phyloP scores from a whole-genome alignment of 805 yeast species.

The Crinitomyces ghanaensis region DNA sequence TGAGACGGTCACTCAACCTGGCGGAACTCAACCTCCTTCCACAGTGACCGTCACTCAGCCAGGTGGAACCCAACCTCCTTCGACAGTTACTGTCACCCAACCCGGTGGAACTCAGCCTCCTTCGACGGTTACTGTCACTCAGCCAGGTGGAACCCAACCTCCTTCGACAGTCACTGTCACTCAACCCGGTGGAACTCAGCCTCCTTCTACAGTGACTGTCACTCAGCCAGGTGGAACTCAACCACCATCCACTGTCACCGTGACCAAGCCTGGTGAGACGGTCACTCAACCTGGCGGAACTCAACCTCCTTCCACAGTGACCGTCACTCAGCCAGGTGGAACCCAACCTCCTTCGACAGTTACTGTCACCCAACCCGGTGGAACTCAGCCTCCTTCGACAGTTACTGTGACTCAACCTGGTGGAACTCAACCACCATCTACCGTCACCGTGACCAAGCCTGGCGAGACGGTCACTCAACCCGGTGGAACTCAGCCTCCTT shows the following conservation, averaged over 20 bases:
- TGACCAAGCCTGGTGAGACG: conserved; percentile 6
- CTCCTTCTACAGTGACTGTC: conserved; percentile 6
- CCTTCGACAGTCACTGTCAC: conserved; percentile 8
- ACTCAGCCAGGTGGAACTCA: conserved; percentile 4
- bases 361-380: conserved; percentile 3
- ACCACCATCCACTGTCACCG: conserved; percentile 5
- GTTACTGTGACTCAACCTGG: conserved; percentile 2
- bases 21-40: conserved; percentile 10
- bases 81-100: conserved; percentile 8
- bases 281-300: conserved; percentile 2
- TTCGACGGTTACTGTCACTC: conserved; percentile 7
- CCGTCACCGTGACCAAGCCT: conserved; percentile 1
- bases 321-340: conserved; percentile 3
- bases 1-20: conserved; percentile 10
- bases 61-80: conserved; percentile 1
- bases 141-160: conserved; percentile 4
- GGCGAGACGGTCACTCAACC: conserved; percentile 12
- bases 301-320: conserved; percentile 1
- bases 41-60: conserved; percentile 6
- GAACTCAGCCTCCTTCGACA: conserved; percentile 4
- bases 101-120: conserved; percentile 4
- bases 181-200: conserved; percentile 2
- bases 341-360: conserved; percentile 4
- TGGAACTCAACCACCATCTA: conserved; percentile 4
- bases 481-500: conserved; percentile 3